phyloP scores from a whole-genome alignment of 805 yeast genomes.

The Jamesozyma spencerorum region DNA sequence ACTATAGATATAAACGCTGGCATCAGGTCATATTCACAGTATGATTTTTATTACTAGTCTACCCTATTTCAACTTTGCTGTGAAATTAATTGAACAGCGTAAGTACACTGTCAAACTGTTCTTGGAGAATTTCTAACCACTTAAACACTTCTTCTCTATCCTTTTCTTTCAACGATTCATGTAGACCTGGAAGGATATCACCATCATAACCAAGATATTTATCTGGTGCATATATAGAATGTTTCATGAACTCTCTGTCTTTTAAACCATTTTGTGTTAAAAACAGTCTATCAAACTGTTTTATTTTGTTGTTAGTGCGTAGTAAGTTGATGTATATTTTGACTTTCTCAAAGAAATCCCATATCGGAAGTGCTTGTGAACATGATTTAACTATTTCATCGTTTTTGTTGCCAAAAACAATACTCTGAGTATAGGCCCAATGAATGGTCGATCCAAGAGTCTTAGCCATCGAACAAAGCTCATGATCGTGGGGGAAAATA shows the following conservation, averaged over 20 bases:
- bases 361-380: conserved; percentile 71
- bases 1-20: too few species aligned
- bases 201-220: conserved; percentile 42
- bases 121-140: conserved; percentile 39
- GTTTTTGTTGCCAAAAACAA: conserved; percentile 40
- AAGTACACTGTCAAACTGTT: conserved; percentile 21
- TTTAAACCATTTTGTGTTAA: conserved; percentile 38
- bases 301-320: conserved; percentile 42
- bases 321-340: conserved; percentile 49
- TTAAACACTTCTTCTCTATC: conserved; percentile 37
- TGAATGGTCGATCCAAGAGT: conserved; percentile 7
- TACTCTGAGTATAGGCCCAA: conserved; percentile 21
- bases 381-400: conserved; percentile 41
- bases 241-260: conserved; percentile 53
- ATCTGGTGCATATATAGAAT: conserved; percentile 54
- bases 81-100: conserved; percentile 20
- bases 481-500: conserved; percentile 17
- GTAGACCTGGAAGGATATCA: conserved; percentile 49
- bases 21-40: too few species aligned
- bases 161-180: conserved; percentile 42
- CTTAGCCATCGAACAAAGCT: conserved; percentile 8
- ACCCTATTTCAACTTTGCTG: too few species aligned
- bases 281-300: conserved; percentile 49
- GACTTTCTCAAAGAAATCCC: conserved; percentile 49
- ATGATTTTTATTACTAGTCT: too few species aligned